phyloP scores from a whole-genome alignment of 2,329 filamentous ascomycete genomes.

The Ophiostoma ips region DNA sequence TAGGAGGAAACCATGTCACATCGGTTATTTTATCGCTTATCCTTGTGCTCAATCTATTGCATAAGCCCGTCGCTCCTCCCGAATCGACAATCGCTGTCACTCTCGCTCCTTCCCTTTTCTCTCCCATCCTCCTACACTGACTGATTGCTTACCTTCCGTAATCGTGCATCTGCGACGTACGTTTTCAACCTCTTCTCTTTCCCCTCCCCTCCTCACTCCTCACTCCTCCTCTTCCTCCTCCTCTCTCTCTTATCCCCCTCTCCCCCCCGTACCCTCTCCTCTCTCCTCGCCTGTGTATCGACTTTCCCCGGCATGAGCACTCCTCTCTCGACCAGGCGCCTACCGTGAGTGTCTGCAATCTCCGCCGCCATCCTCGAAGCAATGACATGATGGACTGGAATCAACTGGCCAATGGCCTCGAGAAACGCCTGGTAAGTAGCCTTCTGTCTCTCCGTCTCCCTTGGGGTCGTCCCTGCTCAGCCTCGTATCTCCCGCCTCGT shows the following conservation, averaged over 20 bases:
- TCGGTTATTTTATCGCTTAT: too few species aligned
- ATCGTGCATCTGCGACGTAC: neutral
- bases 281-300: neutral
- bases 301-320: neutral
- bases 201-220: neutral
- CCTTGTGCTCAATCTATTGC: too few species aligned
- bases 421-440: slow-evolving; percentile 6
- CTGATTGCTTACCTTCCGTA: neutral
- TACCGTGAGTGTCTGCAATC: slow-evolving; percentile 1
- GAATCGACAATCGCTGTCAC: neutral
- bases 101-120: neutral
- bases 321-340: neutral
- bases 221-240: neutral
- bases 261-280: neutral
- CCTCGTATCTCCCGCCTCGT: neutral
- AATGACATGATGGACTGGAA: slow-evolving; percentile 12
- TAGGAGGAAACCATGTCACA: too few species aligned
- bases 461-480: neutral
- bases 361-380: neutral
- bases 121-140: neutral
- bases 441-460: neutral
- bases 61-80: neutral
- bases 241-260: neutral
- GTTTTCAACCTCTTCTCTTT: neutral
- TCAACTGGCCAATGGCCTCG: slow-evolving; percentile 6